These are phyloP conservation scores for Candida labiduridarum DNA, from an alignment of 1,139 yeast genomes.

Conservation along the genomic window DNA sequence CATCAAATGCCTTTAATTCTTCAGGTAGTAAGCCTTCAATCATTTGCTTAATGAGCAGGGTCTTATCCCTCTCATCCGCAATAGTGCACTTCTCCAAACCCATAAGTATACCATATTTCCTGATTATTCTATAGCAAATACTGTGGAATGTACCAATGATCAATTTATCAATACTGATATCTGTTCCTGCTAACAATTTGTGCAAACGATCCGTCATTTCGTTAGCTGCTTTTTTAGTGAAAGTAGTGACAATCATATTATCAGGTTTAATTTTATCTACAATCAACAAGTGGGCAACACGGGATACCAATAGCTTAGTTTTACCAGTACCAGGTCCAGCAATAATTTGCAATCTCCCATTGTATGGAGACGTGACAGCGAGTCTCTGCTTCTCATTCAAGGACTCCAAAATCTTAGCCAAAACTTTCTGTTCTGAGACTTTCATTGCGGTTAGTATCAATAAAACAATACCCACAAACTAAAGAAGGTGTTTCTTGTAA, in stretches of 20 bases:
- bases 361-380: constrained; percentile 61
- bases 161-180: constrained; percentile 43
- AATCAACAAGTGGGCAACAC: constrained; percentile 71
- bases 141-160: constrained; percentile 88
- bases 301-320: constrained; percentile 75
- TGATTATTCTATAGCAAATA: constrained; percentile 64
- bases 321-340: constrained; percentile 96
- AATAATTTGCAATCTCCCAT: constrained; percentile 67
- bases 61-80: constrained; percentile 69
- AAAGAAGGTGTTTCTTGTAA: neutral
- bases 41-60: constrained; percentile 48
- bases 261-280: constrained; percentile 56
- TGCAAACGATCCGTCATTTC: constrained; percentile 72
- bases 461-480: neutral
- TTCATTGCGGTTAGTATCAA: neutral
- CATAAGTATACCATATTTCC: constrained; percentile 54
- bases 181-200: constrained; percentile 37
- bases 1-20: constrained; percentile 20
- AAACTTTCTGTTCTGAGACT: neutral
- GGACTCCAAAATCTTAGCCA: constrained; percentile 7
- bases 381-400: constrained; percentile 60
- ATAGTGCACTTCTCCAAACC: constrained; percentile 56
- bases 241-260: constrained; percentile 78
- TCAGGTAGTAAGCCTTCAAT: constrained; percentile 35
- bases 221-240: constrained; percentile 86